phyloP scores from a whole-genome alignment of 2,329 filamentous ascomycete genomes.

The Coleophoma eucalyptorum region DNA sequence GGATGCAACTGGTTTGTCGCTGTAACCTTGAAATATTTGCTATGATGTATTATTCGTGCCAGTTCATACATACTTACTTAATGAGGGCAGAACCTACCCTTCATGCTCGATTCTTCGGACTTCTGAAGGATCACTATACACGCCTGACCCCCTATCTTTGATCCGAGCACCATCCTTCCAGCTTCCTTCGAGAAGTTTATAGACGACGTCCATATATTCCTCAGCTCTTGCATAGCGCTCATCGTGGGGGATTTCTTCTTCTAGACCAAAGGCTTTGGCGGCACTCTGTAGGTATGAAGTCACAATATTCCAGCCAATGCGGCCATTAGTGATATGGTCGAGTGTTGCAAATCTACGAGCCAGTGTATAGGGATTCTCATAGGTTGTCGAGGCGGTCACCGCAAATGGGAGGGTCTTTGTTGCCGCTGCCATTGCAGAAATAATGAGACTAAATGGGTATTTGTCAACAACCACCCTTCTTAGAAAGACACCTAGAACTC shows the following conservation, averaged over 20 bases:
- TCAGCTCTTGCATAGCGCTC: constrained; percentile 59
- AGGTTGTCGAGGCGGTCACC: constrained; percentile 61
- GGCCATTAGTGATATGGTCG: constrained; percentile 60
- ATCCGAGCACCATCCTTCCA: constrained; percentile 65
- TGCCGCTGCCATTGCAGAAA: constrained; percentile 63
- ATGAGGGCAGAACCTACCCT: constrained; percentile 27
- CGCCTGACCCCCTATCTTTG: constrained; percentile 49
- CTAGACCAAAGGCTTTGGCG: constrained; percentile 56
- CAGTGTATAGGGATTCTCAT: constrained; percentile 64
- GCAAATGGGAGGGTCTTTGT: constrained; percentile 62
- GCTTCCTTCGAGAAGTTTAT: constrained; percentile 63
- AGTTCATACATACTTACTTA: not conserved
- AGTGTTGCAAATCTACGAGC: constrained; percentile 58
- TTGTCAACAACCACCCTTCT: constrained; percentile 31
- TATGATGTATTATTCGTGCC: too few relatives aligned
- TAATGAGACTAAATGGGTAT: constrained; percentile 22
- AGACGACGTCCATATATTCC: constrained; percentile 58
- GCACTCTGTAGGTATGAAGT: constrained; percentile 58
- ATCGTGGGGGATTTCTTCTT: constrained; percentile 55
- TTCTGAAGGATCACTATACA: constrained; percentile 52
- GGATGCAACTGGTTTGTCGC: constrained; percentile 63
- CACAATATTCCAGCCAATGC: constrained; percentile 59
- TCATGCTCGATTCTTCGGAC: constrained; percentile 61
- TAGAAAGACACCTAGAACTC: constrained; percentile 28
- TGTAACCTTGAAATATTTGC: constrained; percentile 54